A percentile compares a stretch with the other conserved stretches of the same genome.
These are phyloP conservation scores for Yamadazyma atlantica DNA, from an alignment of 1,139 yeast genomes.

Conservation along the genomic window DNA sequence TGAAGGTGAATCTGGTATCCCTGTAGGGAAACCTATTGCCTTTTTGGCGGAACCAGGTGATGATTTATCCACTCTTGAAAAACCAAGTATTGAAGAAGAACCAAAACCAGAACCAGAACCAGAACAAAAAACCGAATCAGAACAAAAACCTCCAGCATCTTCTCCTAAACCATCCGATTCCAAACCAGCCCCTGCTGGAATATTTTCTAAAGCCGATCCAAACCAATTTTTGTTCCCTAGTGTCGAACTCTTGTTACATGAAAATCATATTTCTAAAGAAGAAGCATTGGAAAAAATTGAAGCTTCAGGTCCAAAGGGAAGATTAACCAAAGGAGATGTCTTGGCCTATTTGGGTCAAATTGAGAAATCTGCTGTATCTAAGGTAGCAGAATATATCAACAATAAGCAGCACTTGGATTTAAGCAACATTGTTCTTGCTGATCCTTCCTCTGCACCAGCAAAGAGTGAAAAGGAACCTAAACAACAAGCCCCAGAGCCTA, in stretches of 20 bases:
- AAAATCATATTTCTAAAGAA: conserved; percentile 59
- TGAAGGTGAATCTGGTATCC: conserved; percentile 75
- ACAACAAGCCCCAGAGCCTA: conserved; percentile 10
- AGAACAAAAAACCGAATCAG: conserved; percentile 18
- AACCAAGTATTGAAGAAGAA: conserved; percentile 46
- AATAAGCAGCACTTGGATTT: conserved; percentile 71
- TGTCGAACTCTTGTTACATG: conserved; percentile 64
- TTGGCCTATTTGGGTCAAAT: conserved; percentile 80
- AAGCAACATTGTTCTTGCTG: conserved; percentile 60
- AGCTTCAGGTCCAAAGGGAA: conserved; percentile 89
- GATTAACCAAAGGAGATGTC: conserved; percentile 87
- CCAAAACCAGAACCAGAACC: conserved; percentile 16
- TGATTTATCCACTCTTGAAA: conserved; percentile 62
- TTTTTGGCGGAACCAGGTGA: conserved; percentile 85
- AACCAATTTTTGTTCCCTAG: conserved; percentile 76
- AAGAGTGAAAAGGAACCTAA: conserved; percentile 12
- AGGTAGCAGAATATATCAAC: conserved; percentile 57
- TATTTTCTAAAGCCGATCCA: conserved; percentile 53
- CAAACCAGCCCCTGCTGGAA: conserved; percentile 10
- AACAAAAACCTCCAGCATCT: conserved; percentile 12
- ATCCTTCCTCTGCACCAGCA: conserved; percentile 25
- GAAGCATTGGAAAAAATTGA: conserved; percentile 71
- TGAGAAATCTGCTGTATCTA: conserved; percentile 38
- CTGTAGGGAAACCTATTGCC: conserved; percentile 91
- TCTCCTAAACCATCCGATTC: conserved; percentile 5